phyloP scores from a whole-genome alignment of 208 protist species.

The Leishmania martiniquensis region DNA sequence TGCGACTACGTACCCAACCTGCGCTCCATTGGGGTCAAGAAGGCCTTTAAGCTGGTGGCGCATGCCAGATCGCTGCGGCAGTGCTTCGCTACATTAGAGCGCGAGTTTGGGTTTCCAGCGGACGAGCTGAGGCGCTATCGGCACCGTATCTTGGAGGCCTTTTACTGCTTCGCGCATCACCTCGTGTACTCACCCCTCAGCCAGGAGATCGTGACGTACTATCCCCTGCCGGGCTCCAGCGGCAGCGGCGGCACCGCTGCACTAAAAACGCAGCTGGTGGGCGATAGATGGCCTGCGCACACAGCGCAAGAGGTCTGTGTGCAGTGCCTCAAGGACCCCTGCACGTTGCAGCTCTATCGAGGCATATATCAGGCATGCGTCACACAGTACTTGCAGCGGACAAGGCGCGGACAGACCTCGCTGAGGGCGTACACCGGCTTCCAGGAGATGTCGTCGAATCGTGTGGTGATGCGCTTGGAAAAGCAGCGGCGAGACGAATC shows the following conservation, averaged over 20 bases:
- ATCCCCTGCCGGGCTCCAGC: conserved; percentile 47
- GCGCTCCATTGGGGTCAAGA: conserved; percentile 94
- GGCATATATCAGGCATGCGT: conserved; percentile 54
- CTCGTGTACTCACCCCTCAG: conserved; percentile 84
- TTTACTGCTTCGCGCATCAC: conserved; percentile 91
- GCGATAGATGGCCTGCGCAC: conserved; percentile 39
- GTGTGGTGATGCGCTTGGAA: conserved; percentile 46
- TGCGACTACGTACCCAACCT: conserved; percentile 98
- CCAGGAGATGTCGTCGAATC: conserved; percentile 42
- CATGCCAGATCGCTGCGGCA: conserved; percentile 50
- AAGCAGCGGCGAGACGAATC: conserved; percentile 3
- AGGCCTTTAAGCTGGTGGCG: conserved; percentile 84
- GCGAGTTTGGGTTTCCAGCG: conserved; percentile 56
- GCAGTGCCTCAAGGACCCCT: conserved; percentile 66
- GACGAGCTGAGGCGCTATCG: conserved; percentile 74
- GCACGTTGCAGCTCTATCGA: conserved; percentile 53
- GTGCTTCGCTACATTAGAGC: conserved; percentile 46
- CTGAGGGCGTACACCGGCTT: conserved; percentile 73
- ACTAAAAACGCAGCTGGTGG: conserved; percentile 61
- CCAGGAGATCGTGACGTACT: conserved; percentile 44
- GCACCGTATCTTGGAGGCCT: conserved; percentile 54
- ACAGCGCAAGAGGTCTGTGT: conserved; percentile 63
- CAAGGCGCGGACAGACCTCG: conserved; percentile 51
- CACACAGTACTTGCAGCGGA: conserved; percentile 54
- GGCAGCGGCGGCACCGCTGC: not conserved